Evolutionary conservation across 2,329 filamentous ascomycete species (phyloP), one percentile per base, ranked within the genome.

Genomic region (Microthyrium microscopicum): DNA sequence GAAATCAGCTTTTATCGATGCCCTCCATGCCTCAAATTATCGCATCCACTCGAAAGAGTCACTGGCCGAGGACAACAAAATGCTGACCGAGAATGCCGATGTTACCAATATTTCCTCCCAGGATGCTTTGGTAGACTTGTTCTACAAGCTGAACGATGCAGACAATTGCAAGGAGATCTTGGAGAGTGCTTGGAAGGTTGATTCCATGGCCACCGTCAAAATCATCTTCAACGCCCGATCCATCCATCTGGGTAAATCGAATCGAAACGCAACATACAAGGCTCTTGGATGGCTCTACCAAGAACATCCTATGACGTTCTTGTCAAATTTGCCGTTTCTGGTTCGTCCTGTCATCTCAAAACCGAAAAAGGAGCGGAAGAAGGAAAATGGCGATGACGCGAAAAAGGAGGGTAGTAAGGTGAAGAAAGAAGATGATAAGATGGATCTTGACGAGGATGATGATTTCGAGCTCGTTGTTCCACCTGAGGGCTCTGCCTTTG

Each of bases 211-310:
- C 9, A 69, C 68, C 0, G 55, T 73, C 20, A 70, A 70, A 44
- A 59, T 73, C 42, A 66, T 74, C 41, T 73, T 69, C 57, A 70
- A 72, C 38, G 51, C 61, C 1, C 60, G 70, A 7, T 70, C 66
- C n/a, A 73, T 73, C 31, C 69, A 73, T 37, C 49, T 73, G 0
- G 69, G 70, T 12, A 73, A 72, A 48, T 56, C 57, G 21, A 62
- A 58, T 6, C 56, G 55, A 16, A 36, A 46, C 3, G 52, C 52
- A 2, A 66, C 69, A 39, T 73, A 72, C 44, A 58, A 57, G 13
- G 61, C 60, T 16, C 57, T 66, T 12, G 66, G 68, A 3, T 74
- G 68, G 69, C 53, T 75, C 11, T 60, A 60, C 2, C 44, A 64
- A 41, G 49, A 63, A 19, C 70, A 74, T 35, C 68, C 69, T 0